Evolutionary conservation across 2,329 filamentous ascomycete genomes (phyloP), one percentile per base, ranked within the genome.

Genomic region (Emericellopsis atlantica): DNA sequence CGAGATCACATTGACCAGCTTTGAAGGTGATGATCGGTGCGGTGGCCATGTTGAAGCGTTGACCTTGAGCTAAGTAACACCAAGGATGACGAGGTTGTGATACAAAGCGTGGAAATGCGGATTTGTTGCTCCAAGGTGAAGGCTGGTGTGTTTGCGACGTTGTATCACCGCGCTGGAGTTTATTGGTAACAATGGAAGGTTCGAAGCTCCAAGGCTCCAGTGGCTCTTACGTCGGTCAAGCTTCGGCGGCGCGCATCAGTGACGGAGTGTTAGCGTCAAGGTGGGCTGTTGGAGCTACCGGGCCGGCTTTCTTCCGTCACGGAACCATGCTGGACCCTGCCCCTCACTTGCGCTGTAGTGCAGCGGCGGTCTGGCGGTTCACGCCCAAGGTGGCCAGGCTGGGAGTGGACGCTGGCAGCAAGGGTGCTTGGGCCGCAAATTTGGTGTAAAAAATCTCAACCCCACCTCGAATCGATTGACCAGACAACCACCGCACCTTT

Each of bases 21-120:
- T 95, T 95, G 75, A 96, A 96, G 14, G 88, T 94, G 59, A 96
- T 89, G 56, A 95, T 75, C 26, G 90, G 88, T 50, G 73, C 61
- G 62, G 86, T 79, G 47, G 89, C 86, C 88, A 95, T 95, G 48
- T 45, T 49, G 43, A 22, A 32, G 32, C n/a, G 23, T n/a, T 18
- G 15, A 8, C 16, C n/a, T 32, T 14, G 16, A 37, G 16, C 40
- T 43, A 22, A 32, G 21, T 32, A 12, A 29, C 26, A 12, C 26
- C 12, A 12, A 29, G 12, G 26, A 9, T 3, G 26, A 12, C 26
- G 12, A 29, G 26, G 9, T 29, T 29, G 26, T 12, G 26, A 12
- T 21, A 29, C 9, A 29, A 7, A 6, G 26, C 26, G 26, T 21
- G 29, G 15, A 33, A 16, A 16, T 9, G 36, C 41, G 40, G 40